Conservation (phyloP, 208 protist species). For the Acanthamoeba sp. region DNA sequence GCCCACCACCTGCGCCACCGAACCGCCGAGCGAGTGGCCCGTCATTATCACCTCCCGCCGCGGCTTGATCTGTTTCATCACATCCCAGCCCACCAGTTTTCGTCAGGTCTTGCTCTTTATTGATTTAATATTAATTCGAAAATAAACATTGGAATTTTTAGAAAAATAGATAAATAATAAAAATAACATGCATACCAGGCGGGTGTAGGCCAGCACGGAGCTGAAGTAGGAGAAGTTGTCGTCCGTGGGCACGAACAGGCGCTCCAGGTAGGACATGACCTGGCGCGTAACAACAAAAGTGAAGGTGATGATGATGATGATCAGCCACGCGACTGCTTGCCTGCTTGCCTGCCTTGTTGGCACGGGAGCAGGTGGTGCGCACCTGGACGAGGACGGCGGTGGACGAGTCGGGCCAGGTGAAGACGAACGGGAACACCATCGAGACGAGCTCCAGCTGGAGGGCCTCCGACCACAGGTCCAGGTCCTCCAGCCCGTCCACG, state of each 20-base stretch:
- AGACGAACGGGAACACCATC: constrained; percentile 68
- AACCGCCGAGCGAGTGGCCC: constrained; percentile 63
- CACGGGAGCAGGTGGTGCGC: background rate
- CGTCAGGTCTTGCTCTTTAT: too few relatives aligned
- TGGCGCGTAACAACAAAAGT: too few relatives aligned
- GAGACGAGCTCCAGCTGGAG: constrained; percentile 64
- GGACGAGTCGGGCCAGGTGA: constrained; percentile 58
- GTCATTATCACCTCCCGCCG: constrained; percentile 43
- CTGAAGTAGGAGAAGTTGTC: constrained; percentile 67
- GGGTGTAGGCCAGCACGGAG: constrained; percentile 30
- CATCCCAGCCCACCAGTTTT: too few relatives aligned
- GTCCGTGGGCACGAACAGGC: constrained; percentile 33
- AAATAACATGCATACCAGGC: background rate
- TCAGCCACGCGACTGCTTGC: too few relatives aligned
- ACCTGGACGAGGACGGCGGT: constrained; percentile 59
- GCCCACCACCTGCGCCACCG: constrained; percentile 66
- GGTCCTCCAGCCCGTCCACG: constrained; percentile 56
- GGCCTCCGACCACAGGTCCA: constrained; percentile 65
- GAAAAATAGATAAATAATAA: too few relatives aligned
- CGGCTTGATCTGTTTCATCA: constrained; percentile 5
- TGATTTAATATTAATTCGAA: too few relatives aligned
- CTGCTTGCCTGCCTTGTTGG: background rate
- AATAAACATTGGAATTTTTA: too few relatives aligned
- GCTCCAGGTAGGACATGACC: constrained; percentile 71
- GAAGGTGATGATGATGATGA: too few relatives aligned